phyloP scores from a whole-genome alignment of 768 basidiomycete species.

The Phlebiopsis flavidoalba region DNA sequence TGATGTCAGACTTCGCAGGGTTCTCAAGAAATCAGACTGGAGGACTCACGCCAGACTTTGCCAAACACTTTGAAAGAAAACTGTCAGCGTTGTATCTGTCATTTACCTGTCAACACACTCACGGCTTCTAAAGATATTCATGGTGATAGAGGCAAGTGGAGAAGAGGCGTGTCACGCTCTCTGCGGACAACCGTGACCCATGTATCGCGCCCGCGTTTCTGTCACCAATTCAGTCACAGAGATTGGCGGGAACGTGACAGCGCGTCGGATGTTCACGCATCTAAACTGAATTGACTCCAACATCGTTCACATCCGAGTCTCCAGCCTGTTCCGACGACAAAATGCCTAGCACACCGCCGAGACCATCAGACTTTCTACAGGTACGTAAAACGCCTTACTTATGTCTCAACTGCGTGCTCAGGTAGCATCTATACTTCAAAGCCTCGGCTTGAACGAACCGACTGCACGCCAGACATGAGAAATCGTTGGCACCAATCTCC shows the following conservation, averaged over 20 bases:
- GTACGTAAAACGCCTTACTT: neutral
- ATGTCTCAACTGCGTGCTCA: neutral
- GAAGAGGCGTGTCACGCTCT: constrained; percentile 1
- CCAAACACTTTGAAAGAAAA: constrained; percentile 57
- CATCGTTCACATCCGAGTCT: neutral
- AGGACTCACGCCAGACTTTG: constrained; percentile 88
- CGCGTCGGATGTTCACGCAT: neutral
- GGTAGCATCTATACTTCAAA: neutral
- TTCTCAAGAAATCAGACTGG: constrained; percentile 2
- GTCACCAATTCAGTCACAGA: neutral
- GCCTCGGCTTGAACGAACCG: neutral
- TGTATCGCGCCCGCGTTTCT: constrained; percentile 6
- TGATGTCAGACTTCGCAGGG: constrained; percentile 21
- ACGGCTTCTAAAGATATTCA: constrained; percentile 87
- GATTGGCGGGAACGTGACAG: neutral
- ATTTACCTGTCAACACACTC: constrained; percentile 27
- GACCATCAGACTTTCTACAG: neutral
- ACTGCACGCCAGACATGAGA: neutral
- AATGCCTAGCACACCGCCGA: neutral
- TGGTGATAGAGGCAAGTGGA: constrained; percentile 28
- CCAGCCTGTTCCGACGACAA: neutral
- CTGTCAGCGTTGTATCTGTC: constrained; percentile 15
- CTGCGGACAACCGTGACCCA: constrained; percentile 1
- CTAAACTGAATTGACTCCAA: neutral
- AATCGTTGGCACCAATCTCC: neutral